These are phyloP conservation scores for Falciphora oryzae DNA, from an alignment of 2,329 filamentous ascomycete genomes.

Conservation along the genomic window DNA sequence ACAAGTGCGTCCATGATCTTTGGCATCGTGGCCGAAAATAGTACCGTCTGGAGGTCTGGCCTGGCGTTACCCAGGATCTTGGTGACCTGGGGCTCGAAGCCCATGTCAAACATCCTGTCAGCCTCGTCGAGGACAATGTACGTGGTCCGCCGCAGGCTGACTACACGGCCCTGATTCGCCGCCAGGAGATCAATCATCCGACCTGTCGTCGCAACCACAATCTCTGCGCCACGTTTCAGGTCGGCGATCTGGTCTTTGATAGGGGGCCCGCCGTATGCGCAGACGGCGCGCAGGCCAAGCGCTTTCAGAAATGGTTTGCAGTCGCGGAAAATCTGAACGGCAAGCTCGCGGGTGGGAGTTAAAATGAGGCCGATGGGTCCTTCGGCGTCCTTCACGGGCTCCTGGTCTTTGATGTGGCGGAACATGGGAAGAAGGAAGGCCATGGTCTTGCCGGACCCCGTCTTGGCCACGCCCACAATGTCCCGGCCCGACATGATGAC, in stretches of 20 bases:
- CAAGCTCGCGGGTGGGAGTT: slow-evolving; percentile 90
- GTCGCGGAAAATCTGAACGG: slow-evolving; percentile 88
- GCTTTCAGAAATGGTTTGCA: slow-evolving; percentile 92
- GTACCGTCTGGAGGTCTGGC: slow-evolving; percentile 85
- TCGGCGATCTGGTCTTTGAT: slow-evolving; percentile 98
- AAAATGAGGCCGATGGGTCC: slow-evolving; percentile 86
- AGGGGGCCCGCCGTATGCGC: slow-evolving; percentile 89
- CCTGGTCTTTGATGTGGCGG: slow-evolving; percentile 92
- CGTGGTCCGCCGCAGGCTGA: slow-evolving; percentile 80
- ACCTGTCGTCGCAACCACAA: slow-evolving; percentile 91
- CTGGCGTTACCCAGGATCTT: slow-evolving; percentile 91
- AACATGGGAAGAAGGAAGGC: slow-evolving; percentile 97
- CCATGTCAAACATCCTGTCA: slow-evolving; percentile 99
- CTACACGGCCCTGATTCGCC: slow-evolving; percentile 89
- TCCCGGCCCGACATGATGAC: slow-evolving; percentile 94
- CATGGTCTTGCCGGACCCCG: slow-evolving; percentile 94
- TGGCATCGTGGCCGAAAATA: slow-evolving; percentile 96
- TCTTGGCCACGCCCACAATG: slow-evolving; percentile 94
- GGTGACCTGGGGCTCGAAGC: slow-evolving; percentile 96
- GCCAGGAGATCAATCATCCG: slow-evolving; percentile 93
- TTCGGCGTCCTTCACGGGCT: slow-evolving; percentile 73
- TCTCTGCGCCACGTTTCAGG: slow-evolving; percentile 88
- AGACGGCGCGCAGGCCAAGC: slow-evolving; percentile 78
- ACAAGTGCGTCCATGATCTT: slow-evolving; percentile 86
- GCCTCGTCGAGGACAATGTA: slow-evolving; percentile 97